Percentiles rank a stretch among this genome's conserved stretches.
Evolutionary conservation across 192 early-diverging fungal species (phyloP).

Genomic region (Funneliformis mosseae): DNA sequence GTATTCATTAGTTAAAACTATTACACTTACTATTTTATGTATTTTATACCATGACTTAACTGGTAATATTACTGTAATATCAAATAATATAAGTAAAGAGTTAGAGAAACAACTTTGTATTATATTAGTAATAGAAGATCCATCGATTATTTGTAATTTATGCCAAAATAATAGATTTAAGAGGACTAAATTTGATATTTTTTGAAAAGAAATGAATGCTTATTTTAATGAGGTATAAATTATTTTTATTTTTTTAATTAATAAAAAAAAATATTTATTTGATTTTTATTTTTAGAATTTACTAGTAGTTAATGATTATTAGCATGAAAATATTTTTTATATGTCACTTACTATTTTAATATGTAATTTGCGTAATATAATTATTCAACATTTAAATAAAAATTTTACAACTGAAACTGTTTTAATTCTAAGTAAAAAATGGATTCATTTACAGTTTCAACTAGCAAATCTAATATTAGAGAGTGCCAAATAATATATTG

Average conservation of each 20-base stretch:
- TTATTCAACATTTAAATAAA: not conserved
- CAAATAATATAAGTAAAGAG: too few relatives aligned
- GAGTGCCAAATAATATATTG: not conserved
- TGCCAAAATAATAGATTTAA: too few relatives aligned
- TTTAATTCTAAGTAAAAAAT: conserved; percentile 1
- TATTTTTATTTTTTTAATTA: not conserved
- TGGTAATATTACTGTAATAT: too few relatives aligned
- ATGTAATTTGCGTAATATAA: not conserved
- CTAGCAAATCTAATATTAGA: not conserved
- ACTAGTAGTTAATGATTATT: not conserved
- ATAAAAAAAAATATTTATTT: not conserved
- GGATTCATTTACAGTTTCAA: not conserved
- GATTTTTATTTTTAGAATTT: not conserved
- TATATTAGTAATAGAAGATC: not conserved
- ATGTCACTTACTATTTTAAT: not conserved
- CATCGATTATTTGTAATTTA: conserved; percentile 2
- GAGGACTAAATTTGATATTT: conserved; percentile 2
- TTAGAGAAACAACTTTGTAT: not conserved
- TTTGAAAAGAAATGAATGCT: too few relatives aligned
- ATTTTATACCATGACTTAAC: too few relatives aligned
- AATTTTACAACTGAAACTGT: not conserved
- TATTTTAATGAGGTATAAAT: conserved; percentile 2
- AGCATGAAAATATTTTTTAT: not conserved
- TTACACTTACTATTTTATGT: too few relatives aligned
- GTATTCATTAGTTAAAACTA: conserved; percentile 5